These are phyloP conservation scores for Trichoderma polysporum DNA, from an alignment of 2,329 filamentous ascomycete species.

Conservation along the genomic window DNA sequence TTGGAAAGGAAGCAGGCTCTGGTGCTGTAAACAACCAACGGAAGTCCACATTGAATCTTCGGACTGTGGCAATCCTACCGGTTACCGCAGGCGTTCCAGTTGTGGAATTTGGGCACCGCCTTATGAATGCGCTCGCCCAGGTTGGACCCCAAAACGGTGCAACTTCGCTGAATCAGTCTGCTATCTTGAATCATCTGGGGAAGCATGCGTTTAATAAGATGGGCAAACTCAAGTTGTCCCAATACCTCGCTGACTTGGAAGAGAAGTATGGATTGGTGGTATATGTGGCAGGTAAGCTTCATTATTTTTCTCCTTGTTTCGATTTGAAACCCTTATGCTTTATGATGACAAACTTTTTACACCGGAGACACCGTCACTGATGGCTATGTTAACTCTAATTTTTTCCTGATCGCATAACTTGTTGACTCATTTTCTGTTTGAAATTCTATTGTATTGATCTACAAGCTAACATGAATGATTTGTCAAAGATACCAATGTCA, in stretches of 20 bases:
- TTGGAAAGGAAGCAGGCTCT: slow-evolving; percentile 62
- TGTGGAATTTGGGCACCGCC: slow-evolving; percentile 85
- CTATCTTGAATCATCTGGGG: slow-evolving; percentile 90
- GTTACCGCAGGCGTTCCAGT: slow-evolving; percentile 91
- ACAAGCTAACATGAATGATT: slow-evolving; percentile 33
- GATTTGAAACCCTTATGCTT: neutral
- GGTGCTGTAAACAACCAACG: slow-evolving; percentile 55
- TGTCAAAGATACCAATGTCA: slow-evolving; percentile 80
- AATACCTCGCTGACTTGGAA: slow-evolving; percentile 94
- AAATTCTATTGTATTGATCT: slow-evolving; percentile 2
- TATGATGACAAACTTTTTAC: slow-evolving; percentile 54
- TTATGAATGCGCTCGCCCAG: slow-evolving; percentile 85
- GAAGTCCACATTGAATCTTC: slow-evolving; percentile 85
- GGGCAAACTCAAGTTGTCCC: slow-evolving; percentile 92
- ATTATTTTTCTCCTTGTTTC: neutral
- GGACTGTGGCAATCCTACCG: slow-evolving; percentile 88
- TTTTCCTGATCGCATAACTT: slow-evolving; percentile 56
- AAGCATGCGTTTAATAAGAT: slow-evolving; percentile 96
- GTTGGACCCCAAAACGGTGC: slow-evolving; percentile 88
- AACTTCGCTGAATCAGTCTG: slow-evolving; percentile 87
- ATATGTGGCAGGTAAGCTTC: slow-evolving; percentile 74
- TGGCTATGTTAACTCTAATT: slow-evolving; percentile 64
- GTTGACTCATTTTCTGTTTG: neutral
- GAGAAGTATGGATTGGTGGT: slow-evolving; percentile 95
- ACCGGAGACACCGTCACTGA: slow-evolving; percentile 53